Percentiles rank a stretch among this genome's conserved stretches.
phyloP scores from a whole-genome alignment of 805 yeast genomes.

The Ogataea glucozyma region DNA sequence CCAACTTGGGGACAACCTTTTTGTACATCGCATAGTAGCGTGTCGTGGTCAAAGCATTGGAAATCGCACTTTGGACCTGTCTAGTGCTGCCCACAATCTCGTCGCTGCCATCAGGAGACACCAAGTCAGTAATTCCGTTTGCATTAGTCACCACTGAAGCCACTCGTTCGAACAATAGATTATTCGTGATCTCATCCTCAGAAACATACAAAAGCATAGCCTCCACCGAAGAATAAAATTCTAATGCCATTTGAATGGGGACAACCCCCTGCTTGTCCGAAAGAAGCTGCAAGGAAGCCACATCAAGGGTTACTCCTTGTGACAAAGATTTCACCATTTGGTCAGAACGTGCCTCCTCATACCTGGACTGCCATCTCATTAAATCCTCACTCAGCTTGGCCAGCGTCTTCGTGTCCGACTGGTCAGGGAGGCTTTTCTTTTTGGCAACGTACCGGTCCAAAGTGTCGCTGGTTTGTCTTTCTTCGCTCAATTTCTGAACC shows the following conservation, averaged over 20 bases:
- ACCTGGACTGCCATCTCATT: slow-evolving; percentile 51
- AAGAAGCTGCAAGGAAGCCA: slow-evolving; percentile 10
- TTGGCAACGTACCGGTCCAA: slow-evolving; percentile 9
- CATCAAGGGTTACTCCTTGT: slow-evolving; percentile 8
- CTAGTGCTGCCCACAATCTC: slow-evolving; percentile 40
- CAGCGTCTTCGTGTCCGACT: slow-evolving; percentile 12
- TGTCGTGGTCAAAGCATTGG: slow-evolving; percentile 74
- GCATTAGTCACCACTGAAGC: slow-evolving; percentile 51
- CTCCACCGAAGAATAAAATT: slow-evolving; percentile 51
- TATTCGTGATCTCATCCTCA: slow-evolving; percentile 33
- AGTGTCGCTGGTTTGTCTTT: slow-evolving; percentile 9
- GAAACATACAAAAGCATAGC: slow-evolving; percentile 37
- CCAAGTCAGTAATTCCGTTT: slow-evolving; percentile 38
- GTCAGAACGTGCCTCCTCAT: slow-evolving; percentile 45
- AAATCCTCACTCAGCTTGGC: slow-evolving; percentile 26
- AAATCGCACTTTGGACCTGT: slow-evolving; percentile 62
- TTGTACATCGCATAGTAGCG: slow-evolving; percentile 69
- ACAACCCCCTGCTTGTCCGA: slow-evolving; percentile 44
- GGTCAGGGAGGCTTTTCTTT: slow-evolving; percentile 7
- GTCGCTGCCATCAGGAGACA: slow-evolving; percentile 34
- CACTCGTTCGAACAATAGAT: slow-evolving; percentile 50
- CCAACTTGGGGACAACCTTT: slow-evolving; percentile 64
- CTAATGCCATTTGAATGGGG: slow-evolving; percentile 33
- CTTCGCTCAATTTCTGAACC: slow-evolving; percentile 12
- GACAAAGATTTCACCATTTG: slow-evolving; percentile 18